Evolutionary conservation across 228 moss, liverwort and hornwort species (phyloP).

Genomic region (Sphagnum fallax): DNA sequence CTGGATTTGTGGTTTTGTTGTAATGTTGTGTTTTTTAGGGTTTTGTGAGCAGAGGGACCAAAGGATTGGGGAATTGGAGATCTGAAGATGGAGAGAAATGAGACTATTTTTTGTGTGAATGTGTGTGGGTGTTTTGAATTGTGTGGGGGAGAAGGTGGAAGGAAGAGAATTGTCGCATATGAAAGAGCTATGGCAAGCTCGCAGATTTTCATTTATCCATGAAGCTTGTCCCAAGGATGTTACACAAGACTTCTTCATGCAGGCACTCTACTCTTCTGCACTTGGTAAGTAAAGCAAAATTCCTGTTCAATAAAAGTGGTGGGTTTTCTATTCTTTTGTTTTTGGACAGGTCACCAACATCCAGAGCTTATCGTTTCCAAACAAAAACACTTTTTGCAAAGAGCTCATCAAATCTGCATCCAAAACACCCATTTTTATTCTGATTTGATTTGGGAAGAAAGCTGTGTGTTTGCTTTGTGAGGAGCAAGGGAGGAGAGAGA

Average conservation of each 20-base stretch:
- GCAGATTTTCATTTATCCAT: conserved; percentile 86
- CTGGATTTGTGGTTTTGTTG: no score
- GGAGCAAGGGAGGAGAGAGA: neutral
- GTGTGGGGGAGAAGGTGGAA: conserved; percentile 9
- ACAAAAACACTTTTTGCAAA: no score
- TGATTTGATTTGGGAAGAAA: no score
- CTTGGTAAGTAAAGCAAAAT: conserved; percentile 12
- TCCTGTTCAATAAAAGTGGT: neutral
- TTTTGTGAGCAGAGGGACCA: no score
- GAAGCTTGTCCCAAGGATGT: conserved; percentile 93
- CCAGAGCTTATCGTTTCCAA: no score
- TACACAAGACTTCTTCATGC: conserved; percentile 67
- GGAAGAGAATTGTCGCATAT: conserved; percentile 43
- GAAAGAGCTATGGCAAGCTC: conserved; percentile 64
- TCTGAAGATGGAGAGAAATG: neutral
- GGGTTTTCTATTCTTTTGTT: no score
- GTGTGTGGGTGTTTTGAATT: no score
- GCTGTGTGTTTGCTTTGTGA: neutral
- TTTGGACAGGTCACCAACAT: no score
- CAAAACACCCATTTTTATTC: no score
- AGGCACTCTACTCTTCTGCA: conserved; percentile 73
- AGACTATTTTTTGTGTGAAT: neutral
- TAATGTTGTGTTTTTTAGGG: no score
- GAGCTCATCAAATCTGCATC: no score
- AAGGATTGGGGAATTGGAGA: neutral